Evolutionary conservation across 306 rosid species (phyloP).

Genomic region (Trifolium repens): DNA sequence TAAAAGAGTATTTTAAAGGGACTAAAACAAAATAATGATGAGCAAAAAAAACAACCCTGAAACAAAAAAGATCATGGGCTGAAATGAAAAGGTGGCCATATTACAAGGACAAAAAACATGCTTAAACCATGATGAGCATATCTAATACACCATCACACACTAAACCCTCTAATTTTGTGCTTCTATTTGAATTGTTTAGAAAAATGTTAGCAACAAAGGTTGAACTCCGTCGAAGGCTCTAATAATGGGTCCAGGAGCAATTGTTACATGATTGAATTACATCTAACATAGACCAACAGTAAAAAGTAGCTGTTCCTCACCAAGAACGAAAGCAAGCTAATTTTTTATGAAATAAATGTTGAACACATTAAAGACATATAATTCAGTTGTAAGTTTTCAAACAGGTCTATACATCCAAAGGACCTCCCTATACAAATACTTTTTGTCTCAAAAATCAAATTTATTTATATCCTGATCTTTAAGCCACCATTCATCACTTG

Average conservation of each 20-base stretch:
- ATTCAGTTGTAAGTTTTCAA: background rate
- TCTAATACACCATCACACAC: background rate
- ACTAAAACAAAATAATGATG: background rate
- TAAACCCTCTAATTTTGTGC: constrained; percentile 2
- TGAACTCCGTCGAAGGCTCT: background rate
- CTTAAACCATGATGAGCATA: background rate
- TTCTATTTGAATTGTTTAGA: background rate
- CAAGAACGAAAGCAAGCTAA: background rate
- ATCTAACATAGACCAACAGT: background rate
- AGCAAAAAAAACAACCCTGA: background rate
- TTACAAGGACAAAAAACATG: background rate
- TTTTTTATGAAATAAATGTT: constrained; percentile 1
- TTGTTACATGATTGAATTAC: background rate
- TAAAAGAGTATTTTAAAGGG: background rate
- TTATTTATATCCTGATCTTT: background rate
- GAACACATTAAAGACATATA: background rate
- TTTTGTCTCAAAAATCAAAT: background rate
- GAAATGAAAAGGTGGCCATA: background rate
- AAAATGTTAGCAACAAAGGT: background rate
- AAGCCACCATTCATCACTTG: background rate
- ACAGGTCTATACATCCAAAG: constrained; percentile 12
- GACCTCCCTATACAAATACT: background rate
- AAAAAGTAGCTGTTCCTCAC: background rate
- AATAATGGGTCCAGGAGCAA: constrained; percentile 21
- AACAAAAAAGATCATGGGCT: background rate